A percentile compares a stretch with the other conserved stretches of the same genome.
Conservation (phyloP, 2,329 filamentous ascomycete genomes). For the Paraphoma chrysanthemicola region DNA sequence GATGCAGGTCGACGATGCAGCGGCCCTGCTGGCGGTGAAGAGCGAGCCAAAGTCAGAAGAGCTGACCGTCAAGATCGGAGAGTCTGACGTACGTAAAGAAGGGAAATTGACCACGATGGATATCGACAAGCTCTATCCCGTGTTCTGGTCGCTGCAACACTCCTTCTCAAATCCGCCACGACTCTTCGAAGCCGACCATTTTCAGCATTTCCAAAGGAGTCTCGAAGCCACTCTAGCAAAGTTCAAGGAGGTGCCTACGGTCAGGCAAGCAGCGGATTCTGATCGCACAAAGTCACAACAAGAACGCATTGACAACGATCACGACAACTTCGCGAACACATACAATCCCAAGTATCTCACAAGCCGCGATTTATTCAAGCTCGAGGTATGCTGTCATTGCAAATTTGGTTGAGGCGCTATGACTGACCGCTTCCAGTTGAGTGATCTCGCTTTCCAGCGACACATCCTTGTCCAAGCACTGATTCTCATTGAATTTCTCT, state of each 20-base stretch:
- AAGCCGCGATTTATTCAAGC: conserved; percentile 93
- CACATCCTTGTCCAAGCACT: conserved; percentile 95
- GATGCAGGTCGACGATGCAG: conserved; percentile 72
- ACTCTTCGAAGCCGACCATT: conserved; percentile 75
- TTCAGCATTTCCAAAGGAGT: conserved; percentile 69
- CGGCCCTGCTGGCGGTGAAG: conserved; percentile 29
- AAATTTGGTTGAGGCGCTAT: conserved; percentile 25
- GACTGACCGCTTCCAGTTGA: conserved; percentile 66
- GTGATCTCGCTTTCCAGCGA: conserved; percentile 90
- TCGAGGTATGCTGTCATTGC: conserved; percentile 70
- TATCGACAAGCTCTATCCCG: conserved; percentile 78
- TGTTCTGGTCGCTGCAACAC: conserved; percentile 93
- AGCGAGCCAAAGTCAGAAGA: conserved; percentile 47
- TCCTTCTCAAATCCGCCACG: conserved; percentile 89
- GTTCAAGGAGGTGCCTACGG: conserved; percentile 75
- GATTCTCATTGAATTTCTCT: conserved; percentile 91
- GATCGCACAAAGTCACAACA: conserved; percentile 64
- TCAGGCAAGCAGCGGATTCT: conserved; percentile 73
- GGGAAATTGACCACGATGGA: conserved; percentile 60
- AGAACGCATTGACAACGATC: conserved; percentile 68
- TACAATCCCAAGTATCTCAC: conserved; percentile 99
- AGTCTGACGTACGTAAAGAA: conserved; percentile 56
- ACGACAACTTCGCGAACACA: conserved; percentile 70
- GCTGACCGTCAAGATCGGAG: conserved; percentile 47
- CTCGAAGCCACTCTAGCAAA: conserved; percentile 70